A percentile compares a stretch with the other conserved stretches of the same genome.
These are phyloP conservation scores for Pseudocercospora vitis DNA, from an alignment of 2,329 filamentous ascomycete species.

Conservation along the genomic window DNA sequence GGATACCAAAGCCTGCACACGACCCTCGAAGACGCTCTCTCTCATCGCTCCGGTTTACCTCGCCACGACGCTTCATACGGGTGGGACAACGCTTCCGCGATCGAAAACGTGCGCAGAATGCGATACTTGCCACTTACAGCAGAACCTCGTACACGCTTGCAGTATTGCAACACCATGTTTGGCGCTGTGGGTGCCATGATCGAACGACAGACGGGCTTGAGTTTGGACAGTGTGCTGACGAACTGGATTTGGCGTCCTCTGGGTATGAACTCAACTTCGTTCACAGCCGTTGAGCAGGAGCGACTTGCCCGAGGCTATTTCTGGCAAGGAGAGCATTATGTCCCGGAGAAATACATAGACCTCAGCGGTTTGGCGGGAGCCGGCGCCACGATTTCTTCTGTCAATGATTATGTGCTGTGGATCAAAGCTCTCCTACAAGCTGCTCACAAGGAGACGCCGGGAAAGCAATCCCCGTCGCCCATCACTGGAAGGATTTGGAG, in stretches of 20 bases:
- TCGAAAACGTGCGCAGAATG: constrained; percentile 43
- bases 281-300: constrained; percentile 26
- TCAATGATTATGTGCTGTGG: constrained; percentile 22
- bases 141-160: constrained; percentile 48
- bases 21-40: constrained; percentile 38
- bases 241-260: constrained; percentile 49
- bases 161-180: constrained; percentile 57
- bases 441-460: neutral
- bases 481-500: neutral
- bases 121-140: constrained; percentile 48
- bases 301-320: constrained; percentile 37
- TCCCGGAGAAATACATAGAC: constrained; percentile 16
- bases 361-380: constrained; percentile 19
- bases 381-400: constrained; percentile 23
- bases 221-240: constrained; percentile 45
- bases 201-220: constrained; percentile 43
- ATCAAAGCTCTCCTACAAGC: constrained; percentile 13
- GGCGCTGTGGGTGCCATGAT: constrained; percentile 48
- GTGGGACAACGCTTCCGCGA: constrained; percentile 10
- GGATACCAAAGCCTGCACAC: constrained; percentile 30
- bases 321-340: constrained; percentile 18
- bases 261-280: constrained; percentile 49
- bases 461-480: neutral
- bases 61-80: constrained; percentile 26
- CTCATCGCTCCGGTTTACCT: constrained; percentile 37